A percentile compares a stretch with the other conserved stretches of the same genome.
These are phyloP conservation scores for Papiliotrema terrestris DNA, from an alignment of 1,284 basidiomycete species.

Conservation along the genomic window DNA sequence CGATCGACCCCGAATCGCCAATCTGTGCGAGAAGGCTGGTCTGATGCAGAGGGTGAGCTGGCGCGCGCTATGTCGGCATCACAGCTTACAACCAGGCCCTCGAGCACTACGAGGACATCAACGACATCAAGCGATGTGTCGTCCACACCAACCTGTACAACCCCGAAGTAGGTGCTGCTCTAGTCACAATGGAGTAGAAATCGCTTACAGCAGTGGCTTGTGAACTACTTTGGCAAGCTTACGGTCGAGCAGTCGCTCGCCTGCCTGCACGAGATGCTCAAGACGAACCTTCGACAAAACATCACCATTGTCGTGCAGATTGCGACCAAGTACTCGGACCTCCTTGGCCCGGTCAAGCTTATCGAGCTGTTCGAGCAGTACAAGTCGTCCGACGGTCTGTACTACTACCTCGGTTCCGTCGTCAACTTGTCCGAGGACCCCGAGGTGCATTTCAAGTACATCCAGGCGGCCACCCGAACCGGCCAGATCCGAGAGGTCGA, in stretches of 20 bases:
- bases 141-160: slow-evolving; percentile 88
- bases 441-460: slow-evolving; percentile 99
- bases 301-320: slow-evolving; percentile 96
- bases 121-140: slow-evolving; percentile 96
- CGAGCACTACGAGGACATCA: slow-evolving; percentile 96
- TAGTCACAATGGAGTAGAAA: not conserved
- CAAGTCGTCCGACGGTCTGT: slow-evolving; percentile 96
- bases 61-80: not conserved
- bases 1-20: slow-evolving; percentile 93
- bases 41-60: slow-evolving; percentile 76
- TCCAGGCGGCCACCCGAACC: slow-evolving; percentile 96
- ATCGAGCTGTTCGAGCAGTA: slow-evolving; percentile 99
- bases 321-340: slow-evolving; percentile 98
- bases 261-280: slow-evolving; percentile 96
- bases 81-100: slow-evolving; percentile 62
- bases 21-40: slow-evolving; percentile 97
- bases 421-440: slow-evolving; percentile 95
- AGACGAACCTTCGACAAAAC: slow-evolving; percentile 96
- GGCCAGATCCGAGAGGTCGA: slow-evolving; percentile 99
- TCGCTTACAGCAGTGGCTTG: slow-evolving; percentile 69
- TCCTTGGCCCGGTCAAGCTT: slow-evolving; percentile 92
- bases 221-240: slow-evolving; percentile 94
- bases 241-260: slow-evolving; percentile 99
- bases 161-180: slow-evolving; percentile 62
- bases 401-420: slow-evolving; percentile 95